phyloP scores from a whole-genome alignment of 768 basidiomycete genomes.

The Mycena olivaceomarginata region DNA sequence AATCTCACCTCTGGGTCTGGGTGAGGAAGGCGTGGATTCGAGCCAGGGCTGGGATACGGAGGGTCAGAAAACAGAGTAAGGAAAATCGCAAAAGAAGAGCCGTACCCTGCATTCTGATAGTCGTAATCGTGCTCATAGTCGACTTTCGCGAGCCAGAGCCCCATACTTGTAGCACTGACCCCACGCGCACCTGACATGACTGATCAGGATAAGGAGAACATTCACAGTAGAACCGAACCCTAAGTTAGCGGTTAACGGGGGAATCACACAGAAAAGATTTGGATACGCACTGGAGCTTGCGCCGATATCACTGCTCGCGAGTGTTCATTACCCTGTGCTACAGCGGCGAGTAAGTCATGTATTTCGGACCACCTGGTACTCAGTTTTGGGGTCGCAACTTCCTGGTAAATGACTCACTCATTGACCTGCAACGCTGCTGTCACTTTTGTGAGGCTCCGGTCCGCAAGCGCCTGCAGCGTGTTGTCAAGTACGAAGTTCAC shows the following conservation, averaged over 20 bases:
- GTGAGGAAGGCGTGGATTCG: neutral
- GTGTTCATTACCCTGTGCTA: too few relatives aligned
- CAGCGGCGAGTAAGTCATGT: neutral
- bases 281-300: neutral
- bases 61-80: neutral
- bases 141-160: neutral
- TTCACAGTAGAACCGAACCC: conserved; percentile 5
- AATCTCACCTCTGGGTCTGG: neutral
- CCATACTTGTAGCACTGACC: neutral
- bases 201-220: neutral
- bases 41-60: neutral
- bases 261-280: neutral
- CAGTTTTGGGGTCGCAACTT: neutral
- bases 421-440: conserved; percentile 1
- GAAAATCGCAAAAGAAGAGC: neutral
- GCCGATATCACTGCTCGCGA: too few relatives aligned
- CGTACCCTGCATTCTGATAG: conserved; percentile 12
- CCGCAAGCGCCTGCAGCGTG: neutral
- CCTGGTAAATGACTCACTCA: neutral
- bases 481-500: conserved; percentile 4
- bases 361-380: neutral
- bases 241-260: too few relatives aligned
- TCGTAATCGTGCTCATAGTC: conserved; percentile 4
- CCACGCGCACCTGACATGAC: neutral
- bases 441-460: neutral